Base-by-base conservation (phyloP, 1,139 yeast genomes). In the Yamadazyma aaseri region DNA sequence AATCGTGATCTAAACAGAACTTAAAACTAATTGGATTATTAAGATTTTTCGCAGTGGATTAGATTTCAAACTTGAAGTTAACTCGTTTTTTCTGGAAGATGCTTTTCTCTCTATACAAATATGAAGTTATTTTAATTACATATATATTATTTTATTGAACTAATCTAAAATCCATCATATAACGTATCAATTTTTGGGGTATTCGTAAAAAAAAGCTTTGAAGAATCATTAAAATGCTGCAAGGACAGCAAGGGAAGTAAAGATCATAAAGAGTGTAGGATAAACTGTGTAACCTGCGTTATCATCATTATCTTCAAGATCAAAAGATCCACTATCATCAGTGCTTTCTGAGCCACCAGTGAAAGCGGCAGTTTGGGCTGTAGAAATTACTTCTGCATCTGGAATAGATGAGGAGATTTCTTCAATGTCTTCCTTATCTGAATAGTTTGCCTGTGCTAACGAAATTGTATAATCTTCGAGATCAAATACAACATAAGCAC, bases 401-500 rank as follows among this genome's bases (percentile, higher is more conserved):
- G 51, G 50, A 28, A 47, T 42, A 8, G 34, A 14, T 1, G 36
- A 31, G 3, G 35, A 20, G 30, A 48, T 66, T 2, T 56, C 60
- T 40, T 71, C 76, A 30, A 79, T 65, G 32, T 69, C 55, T 36
- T 67, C 72, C 5, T 58, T 58, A 17, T 50, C 46, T 7, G 74
- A 53, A 30, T 54, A 51, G 35, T 59, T 60, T 5, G 80, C 82
- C 46, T 75, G 86, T 1, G 94, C 96, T 34, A 89, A 40, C 1
- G 82, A 79, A 18, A 87, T 65, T 50, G 79, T 77, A 35, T 64
- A 58, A 42, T 73, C 75, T 20, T 83, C 89, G 43, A 86, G 62
- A 56, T 89, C 94, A 49, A 75, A 86, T 28, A 86, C 95, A 35
- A 81, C 76, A 53, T 87, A 87, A 6, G 86, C 89, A 34, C 76